A percentile compares a stretch with the other conserved stretches of the same genome.
phyloP scores from a whole-genome alignment of 2,329 filamentous ascomycete species.

The Myriosclerotinia duriaeana region DNA sequence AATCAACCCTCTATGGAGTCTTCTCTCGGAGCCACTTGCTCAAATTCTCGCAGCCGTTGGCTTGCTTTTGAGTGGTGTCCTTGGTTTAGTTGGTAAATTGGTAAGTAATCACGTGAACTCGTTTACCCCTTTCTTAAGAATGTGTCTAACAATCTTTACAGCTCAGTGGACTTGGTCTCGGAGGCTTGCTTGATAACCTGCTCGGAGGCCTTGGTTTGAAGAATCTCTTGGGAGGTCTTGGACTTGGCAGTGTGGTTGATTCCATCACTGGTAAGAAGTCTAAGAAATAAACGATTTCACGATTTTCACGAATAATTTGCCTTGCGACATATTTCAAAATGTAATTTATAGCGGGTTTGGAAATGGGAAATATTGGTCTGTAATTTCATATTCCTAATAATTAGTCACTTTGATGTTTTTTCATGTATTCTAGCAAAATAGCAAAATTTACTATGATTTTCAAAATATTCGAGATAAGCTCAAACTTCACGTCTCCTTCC shows the following conservation, averaged over 20 bases:
- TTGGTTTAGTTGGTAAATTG: constrained; percentile 79
- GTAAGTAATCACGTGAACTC: constrained; percentile 39
- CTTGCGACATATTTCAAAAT: constrained; percentile 13
- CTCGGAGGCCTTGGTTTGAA: constrained; percentile 75
- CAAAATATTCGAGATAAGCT: not conserved
- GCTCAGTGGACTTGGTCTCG: constrained; percentile 70
- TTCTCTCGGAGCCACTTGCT: constrained; percentile 78
- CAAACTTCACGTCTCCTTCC: not conserved
- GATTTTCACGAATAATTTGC: not conserved
- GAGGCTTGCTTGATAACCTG: constrained; percentile 75
- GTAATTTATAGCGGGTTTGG: constrained; percentile 18
- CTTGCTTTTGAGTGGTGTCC: constrained; percentile 75
- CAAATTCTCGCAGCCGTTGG: constrained; percentile 92
- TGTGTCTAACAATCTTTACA: constrained; percentile 16
- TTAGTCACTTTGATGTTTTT: not conserved
- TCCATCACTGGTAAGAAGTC: constrained; percentile 50
- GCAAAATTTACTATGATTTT: constrained; percentile 8
- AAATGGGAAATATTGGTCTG: constrained; percentile 1
- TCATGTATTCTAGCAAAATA: constrained; percentile 21
- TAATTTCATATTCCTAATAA: constrained; percentile 1
- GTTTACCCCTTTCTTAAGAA: not conserved
- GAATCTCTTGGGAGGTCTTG: constrained; percentile 72
- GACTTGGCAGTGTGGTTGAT: constrained; percentile 52
- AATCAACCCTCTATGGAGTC: constrained; percentile 83
- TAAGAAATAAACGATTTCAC: constrained; percentile 21